Evolutionary conservation across 2,329 filamentous ascomycete species (phyloP).

Genomic region (Colletotrichum noveboracense): DNA sequence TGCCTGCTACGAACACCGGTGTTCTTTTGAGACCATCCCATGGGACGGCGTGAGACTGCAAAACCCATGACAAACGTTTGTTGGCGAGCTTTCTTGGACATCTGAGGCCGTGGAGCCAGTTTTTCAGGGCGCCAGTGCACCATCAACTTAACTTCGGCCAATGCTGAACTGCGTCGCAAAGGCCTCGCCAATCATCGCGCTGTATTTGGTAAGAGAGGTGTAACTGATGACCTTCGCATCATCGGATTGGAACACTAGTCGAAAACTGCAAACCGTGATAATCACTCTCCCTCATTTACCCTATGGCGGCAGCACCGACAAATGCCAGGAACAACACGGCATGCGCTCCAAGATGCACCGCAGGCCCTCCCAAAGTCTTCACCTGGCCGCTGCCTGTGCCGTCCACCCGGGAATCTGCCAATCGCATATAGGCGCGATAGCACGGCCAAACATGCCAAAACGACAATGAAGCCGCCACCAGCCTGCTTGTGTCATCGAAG

Average conservation of each 20-base stretch:
- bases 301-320: slow-evolving; percentile 24
- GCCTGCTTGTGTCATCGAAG: slow-evolving; percentile 34
- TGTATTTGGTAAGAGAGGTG: not conserved
- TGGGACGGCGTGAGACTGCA: not conserved
- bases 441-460: slow-evolving; percentile 56
- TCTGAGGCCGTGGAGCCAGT: not conserved
- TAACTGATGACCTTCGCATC: not conserved
- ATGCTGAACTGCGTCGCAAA: not conserved
- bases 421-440: slow-evolving; percentile 43
- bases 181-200: not conserved
- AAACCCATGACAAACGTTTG: not conserved
- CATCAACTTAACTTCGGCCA: not conserved
- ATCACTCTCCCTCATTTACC: not conserved
- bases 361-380: slow-evolving; percentile 48
- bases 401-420: slow-evolving; percentile 27
- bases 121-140: not conserved
- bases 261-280: not conserved
- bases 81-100: not conserved
- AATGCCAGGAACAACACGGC: slow-evolving; percentile 41
- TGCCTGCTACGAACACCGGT: not conserved
- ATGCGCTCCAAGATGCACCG: slow-evolving; percentile 50
- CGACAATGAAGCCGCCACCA: slow-evolving; percentile 45
- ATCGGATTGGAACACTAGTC: not conserved
- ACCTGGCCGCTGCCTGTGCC: slow-evolving; percentile 10
- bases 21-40: not conserved